Percentiles rank a stretch among this genome's conserved stretches.
phyloP scores from a whole-genome alignment of 2,329 filamentous ascomycete genomes.

The Dactylellina haptotyla region DNA sequence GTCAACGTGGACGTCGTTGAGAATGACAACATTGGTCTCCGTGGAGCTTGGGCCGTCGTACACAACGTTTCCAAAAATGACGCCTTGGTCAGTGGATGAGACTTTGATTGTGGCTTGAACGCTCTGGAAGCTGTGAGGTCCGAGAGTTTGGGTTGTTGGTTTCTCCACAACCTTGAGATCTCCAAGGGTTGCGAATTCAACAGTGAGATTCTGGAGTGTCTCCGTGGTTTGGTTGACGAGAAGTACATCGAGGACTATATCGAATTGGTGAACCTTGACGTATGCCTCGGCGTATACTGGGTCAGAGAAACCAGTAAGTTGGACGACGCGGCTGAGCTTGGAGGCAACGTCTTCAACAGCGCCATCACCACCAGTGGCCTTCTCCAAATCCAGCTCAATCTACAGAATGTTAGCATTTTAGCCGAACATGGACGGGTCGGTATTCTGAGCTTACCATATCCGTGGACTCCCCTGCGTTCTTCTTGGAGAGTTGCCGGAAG shows the following conservation, averaged over 20 bases:
- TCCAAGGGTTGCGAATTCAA: constrained; percentile 97
- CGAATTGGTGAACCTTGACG: constrained; percentile 98
- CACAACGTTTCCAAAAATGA: constrained; percentile 98
- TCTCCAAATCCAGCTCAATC: constrained; percentile 86
- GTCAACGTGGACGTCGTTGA: constrained; percentile 97
- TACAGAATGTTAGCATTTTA: constrained; percentile 18
- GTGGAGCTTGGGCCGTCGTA: constrained; percentile 93
- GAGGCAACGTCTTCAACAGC: constrained; percentile 86
- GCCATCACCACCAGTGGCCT: constrained; percentile 89
- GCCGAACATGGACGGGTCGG: background rate
- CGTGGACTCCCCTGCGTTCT: constrained; percentile 80
- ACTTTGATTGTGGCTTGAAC: constrained; percentile 99
- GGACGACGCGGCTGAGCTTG: constrained; percentile 94
- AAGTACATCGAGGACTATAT: constrained; percentile 95
- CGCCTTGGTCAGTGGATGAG: constrained; percentile 94
- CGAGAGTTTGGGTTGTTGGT: constrained; percentile 94
- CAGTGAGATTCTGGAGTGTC: constrained; percentile 93
- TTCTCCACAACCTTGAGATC: constrained; percentile 98
- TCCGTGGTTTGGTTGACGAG: constrained; percentile 97
- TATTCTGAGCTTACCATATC: constrained; percentile 70
- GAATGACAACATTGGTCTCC: constrained; percentile 94
- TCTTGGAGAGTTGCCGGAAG: constrained; percentile 92
- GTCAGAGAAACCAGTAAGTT: constrained; percentile 97
- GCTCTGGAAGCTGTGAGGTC: constrained; percentile 95
- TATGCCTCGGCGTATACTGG: constrained; percentile 99